Evolutionary conservation across 768 basidiomycete genomes (phyloP), one percentile per base, ranked within the genome.

Genomic region (Melanogaster broomeanus): DNA sequence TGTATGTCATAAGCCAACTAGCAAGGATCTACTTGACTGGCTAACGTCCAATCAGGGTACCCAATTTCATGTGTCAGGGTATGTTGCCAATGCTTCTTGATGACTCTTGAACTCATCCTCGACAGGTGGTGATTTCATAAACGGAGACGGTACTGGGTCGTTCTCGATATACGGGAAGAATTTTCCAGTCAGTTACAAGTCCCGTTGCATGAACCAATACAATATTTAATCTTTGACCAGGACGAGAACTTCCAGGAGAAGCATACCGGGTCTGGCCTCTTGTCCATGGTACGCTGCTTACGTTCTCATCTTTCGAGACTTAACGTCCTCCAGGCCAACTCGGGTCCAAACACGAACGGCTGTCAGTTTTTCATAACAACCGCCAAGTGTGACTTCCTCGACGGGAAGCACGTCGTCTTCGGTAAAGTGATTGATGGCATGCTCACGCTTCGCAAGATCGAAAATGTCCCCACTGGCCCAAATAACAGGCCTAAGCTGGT

Each of bases 361-460:
- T 95, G 92, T 68, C 93, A 93, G 83, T 99, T 98, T 77, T 99
- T 99, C 78, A 87, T 99, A 65, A 99, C 97, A 0, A 94, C 92
- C 2, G 91, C 85, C 9, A 88, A 90, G 59, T 96, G 95, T 57
- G 92, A 95, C 55, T 98, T 98, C 71, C 81, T 99, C 39, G 95
- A 99, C 65, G 91, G 85, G 58, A 93, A 95, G 68, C 93, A 96
- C 65, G 88, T 94, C 59, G 93, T 95, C 2, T 97, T 97, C 61
- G 93, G 93, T 6, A 85, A 80, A 58, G 89, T 96, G 31, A 82
- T 91, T 55, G 92, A 97, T 51, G 93, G 93, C 22, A 91, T 98
- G 88, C 82, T 99, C 52, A 96, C 93, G 4, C 77, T 99, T 45
- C 80, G 96, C 57, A 98, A 98, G 69, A 91, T 99, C 49, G 97